Evolutionary conservation across 768 basidiomycete species (phyloP), one percentile per base, ranked within the genome.

Genomic region (Termitomyces sp.): DNA sequence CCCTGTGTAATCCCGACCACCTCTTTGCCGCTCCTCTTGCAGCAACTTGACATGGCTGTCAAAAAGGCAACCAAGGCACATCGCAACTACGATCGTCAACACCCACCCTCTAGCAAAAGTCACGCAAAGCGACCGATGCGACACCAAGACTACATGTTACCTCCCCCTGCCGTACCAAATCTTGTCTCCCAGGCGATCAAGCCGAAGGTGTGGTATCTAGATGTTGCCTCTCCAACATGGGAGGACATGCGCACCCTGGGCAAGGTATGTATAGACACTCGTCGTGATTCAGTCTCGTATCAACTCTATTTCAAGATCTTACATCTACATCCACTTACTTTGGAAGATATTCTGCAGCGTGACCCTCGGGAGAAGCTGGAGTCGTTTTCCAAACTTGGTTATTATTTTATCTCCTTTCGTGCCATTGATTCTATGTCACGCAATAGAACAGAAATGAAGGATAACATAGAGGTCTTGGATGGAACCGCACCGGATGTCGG

Each of bases 321-420:
- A 26, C 90, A 92, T 60, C 79, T 98, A 0, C 95, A 98, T 69
- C 95, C 95, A 0, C 74, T 98, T 46, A 96, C 94, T 0, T 77
- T 97, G 13, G 95, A 98, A 70, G 94, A 98, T 71, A 92, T 96
- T 46, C 72, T 98, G 8, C 90, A 92, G 59, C 87, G 90, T 71
- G 94, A 98, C 59, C 88, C 92, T 16, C 81, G 93, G 39, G 95
- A 97, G 71, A 98, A 98, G 71, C 72, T 96, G 18, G 94, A 97
- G 66, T 73, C 86, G 20, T 96, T 95, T 67, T 83, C 89, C 0
- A 85, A 82, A 62, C 80, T 98, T 14, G 95, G 94, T 2, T 98
- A 98, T 71, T 93, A 95, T 68, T 93, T 98, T 65, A 76, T 96
- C 55, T 88, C 88, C 20, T 92, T 95, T 64, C 82, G 90, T 46